Percentiles rank a stretch among this genome's conserved stretches.
Conservation (phyloP, 2,329 filamentous ascomycete species). For the Verticillium zaregamsianum region DNA sequence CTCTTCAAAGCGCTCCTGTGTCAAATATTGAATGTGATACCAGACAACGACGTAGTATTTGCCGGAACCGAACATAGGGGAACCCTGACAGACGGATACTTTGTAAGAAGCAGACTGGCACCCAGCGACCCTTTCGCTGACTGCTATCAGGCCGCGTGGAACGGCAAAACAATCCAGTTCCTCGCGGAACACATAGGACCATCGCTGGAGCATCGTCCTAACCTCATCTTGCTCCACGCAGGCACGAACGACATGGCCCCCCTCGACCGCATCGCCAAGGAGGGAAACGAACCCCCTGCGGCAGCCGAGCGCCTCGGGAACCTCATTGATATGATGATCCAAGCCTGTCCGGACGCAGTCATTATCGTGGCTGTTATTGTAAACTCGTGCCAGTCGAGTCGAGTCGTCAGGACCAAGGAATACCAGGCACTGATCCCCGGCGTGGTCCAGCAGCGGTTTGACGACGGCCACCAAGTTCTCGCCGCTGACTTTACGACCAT, state of each 20-base stretch:
- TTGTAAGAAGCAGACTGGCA: conserved; percentile 15
- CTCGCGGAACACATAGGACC: conserved; percentile 24
- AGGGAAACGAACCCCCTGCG: conserved; percentile 25
- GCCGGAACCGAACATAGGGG: conserved; percentile 22
- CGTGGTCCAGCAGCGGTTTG: conserved; percentile 20
- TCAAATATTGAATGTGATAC: neutral
- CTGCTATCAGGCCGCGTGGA: conserved; percentile 25
- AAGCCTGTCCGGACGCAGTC: conserved; percentile 25
- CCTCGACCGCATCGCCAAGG: conserved; percentile 18
- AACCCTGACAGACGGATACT: conserved; percentile 26
- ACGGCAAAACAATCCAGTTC: conserved; percentile 30
- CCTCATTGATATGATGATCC: conserved; percentile 26
- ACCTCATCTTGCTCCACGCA: conserved; percentile 29
- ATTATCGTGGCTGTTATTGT: conserved; percentile 31
- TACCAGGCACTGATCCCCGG: conserved; percentile 25
- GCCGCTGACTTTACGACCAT: conserved; percentile 24
- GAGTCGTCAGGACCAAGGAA: conserved; percentile 15
- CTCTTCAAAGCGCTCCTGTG: neutral
- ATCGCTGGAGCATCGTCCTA: conserved; percentile 29
- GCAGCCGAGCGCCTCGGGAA: conserved; percentile 23
- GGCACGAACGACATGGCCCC: conserved; percentile 35
- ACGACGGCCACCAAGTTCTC: conserved; percentile 22
- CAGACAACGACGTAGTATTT: conserved; percentile 23
- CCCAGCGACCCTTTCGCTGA: neutral
- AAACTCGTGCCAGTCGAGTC: conserved; percentile 20